Base-by-base conservation (phyloP, 345 rosid genomes). In the Brassica carinata region DNA sequence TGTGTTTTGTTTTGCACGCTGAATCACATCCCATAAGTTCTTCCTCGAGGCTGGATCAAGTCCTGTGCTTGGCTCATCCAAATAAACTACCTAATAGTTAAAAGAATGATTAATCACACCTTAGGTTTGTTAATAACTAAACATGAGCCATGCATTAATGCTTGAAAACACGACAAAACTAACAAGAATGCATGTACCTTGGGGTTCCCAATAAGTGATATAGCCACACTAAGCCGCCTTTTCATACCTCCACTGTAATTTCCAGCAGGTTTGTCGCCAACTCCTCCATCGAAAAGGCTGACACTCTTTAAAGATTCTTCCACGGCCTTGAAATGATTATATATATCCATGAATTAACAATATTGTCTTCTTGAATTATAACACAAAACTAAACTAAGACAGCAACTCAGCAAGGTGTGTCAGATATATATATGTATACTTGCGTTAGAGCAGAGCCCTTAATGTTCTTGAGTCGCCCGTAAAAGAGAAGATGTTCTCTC, bases 31-130 rank as follows among this genome's bases (percentile, higher is more conserved):
- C 99, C 99, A 95, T 77, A 95, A 84, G 83, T 83, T 89, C 79
- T 88, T 89, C 69, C 99, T 90, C 64, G 99, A 95, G 73, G 97
- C 97, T 59, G 98, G 99, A 86, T 95, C 99, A 75, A 95, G 78
- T 72, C 99, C 98, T 0, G 99, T 93, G 85, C 99, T 93, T 3
- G 99, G 98, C 79, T 95, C 99, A 43, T 43, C 53, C 53, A 43
- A 88, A 76, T 91, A 95, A 63, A 89, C 97, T 69, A 95, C 99
- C 99, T 94, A 64, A 30, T 23, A 23, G 26, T 27, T 1, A 13
- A 29, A 36, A 63, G 17, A 63, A 63, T 27, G 67, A 63, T 48
- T 13, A 40, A 40, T 55, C 63, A n/a, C 17, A 53, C 2, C 18
- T 51, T 14, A n/a, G 34, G 62, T 29, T 65, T 8, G 11, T 61